A percentile compares a stretch with the other conserved stretches of the same genome.
Conservation (phyloP, 2,329 filamentous ascomycete genomes). For the Endocalyx cinctus region DNA sequence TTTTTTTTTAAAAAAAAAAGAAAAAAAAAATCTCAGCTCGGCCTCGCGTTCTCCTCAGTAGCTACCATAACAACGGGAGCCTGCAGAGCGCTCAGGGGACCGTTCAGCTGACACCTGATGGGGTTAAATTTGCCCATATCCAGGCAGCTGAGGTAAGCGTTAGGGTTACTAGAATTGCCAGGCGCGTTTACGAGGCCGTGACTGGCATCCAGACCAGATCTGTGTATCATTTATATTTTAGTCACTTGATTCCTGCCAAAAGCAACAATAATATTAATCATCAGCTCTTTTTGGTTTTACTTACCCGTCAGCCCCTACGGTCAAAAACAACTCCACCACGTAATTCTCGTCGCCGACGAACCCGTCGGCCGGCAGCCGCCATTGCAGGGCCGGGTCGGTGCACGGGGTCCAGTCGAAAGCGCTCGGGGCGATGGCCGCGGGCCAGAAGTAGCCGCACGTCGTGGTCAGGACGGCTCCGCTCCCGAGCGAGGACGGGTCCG, state of each 20-base stretch:
- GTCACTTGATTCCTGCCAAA: too few species aligned
- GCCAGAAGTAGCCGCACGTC: slow-evolving; percentile 17
- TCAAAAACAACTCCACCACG: slow-evolving; percentile 16
- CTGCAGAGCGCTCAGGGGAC: slow-evolving; percentile 8
- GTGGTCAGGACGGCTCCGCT: slow-evolving; percentile 13
- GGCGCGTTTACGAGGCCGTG: slow-evolving; percentile 13
- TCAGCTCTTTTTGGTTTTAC: slow-evolving; percentile 3
- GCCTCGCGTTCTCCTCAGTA: slow-evolving; percentile 10
- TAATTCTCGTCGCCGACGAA: slow-evolving; percentile 17
- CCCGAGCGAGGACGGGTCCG: slow-evolving; percentile 11
- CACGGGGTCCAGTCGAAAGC: slow-evolving; percentile 18
- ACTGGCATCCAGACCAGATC: slow-evolving; percentile 15
- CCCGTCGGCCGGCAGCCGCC: slow-evolving; percentile 17
- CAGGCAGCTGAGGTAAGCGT: slow-evolving; percentile 19
- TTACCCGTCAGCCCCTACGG: slow-evolving; percentile 14
- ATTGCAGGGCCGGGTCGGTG: slow-evolving; percentile 11
- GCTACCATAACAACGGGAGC: slow-evolving; percentile 14
- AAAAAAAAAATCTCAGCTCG: slow-evolving; percentile 11
- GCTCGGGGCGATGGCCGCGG: slow-evolving; percentile 12
- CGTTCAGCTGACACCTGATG: slow-evolving; percentile 15
- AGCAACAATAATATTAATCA: slow-evolving; percentile 7
- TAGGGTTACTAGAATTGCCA: slow-evolving; percentile 14
- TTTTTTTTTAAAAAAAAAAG: too few species aligned
- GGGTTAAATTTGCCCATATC: slow-evolving; percentile 23
- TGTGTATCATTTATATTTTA: slow-evolving; percentile 6